phyloP scores from a whole-genome alignment of 2,329 filamentous ascomycete species.

The Monilinia fructigena region DNA sequence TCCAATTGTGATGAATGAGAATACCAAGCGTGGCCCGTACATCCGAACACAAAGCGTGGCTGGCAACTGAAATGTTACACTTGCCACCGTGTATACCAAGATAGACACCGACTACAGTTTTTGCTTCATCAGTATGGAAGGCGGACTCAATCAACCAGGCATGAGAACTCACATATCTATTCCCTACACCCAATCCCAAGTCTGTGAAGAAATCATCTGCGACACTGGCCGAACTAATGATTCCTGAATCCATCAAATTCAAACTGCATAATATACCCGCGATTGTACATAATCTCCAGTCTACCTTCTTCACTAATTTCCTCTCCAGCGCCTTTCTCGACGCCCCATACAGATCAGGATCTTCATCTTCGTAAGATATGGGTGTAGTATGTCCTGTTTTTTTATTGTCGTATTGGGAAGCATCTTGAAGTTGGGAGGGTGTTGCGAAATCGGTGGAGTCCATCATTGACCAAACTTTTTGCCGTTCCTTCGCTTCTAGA shows the following conservation, averaged over 20 bases:
- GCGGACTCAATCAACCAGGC: neutral
- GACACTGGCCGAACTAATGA: constrained; percentile 67
- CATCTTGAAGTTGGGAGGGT: neutral
- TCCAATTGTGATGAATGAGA: constrained; percentile 56
- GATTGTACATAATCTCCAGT: constrained; percentile 67
- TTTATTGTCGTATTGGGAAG: neutral
- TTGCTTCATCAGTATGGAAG: neutral
- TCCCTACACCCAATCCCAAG: constrained; percentile 58
- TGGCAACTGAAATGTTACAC: constrained; percentile 66
- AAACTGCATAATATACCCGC: constrained; percentile 68
- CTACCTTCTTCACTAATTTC: constrained; percentile 60
- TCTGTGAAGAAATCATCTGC: constrained; percentile 52
- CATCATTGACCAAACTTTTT: neutral
- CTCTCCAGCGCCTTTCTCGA: constrained; percentile 38
- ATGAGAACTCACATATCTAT: constrained; percentile 51
- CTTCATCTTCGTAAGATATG: neutral
- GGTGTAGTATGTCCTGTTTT: neutral
- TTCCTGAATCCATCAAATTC: constrained; percentile 67
- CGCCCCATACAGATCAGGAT: neutral
- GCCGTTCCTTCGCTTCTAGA: neutral
- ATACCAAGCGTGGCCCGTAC: constrained; percentile 63
- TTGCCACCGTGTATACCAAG: constrained; percentile 70
- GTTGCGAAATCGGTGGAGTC: constrained; percentile 13
- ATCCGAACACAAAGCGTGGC: constrained; percentile 65
- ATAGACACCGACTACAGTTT: constrained; percentile 57